Base-by-base conservation (phyloP, 164 flowering plant genomes). In the Kalanchoe fedtschenkoi region DNA sequence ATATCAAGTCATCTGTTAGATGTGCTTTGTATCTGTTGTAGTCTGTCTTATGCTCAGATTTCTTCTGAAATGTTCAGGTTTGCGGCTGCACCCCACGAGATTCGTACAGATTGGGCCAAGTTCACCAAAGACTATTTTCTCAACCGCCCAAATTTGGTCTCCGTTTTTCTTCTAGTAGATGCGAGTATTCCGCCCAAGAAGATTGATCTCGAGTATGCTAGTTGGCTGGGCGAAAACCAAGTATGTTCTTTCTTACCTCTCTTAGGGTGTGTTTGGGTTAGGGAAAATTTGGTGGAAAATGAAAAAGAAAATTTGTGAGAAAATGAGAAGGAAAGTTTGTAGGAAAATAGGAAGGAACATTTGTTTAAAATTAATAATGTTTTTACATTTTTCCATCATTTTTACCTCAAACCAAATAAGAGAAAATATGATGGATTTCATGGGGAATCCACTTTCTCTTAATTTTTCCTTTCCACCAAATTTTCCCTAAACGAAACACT, bases 211-310 rank as follows among this genome's bases (percentile, higher is more conserved):
- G 99, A 95, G 28, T 95, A 91, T 77, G 99, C 97, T 22, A 81
- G 92, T 72, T 95, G 99, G 99, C 77, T 88, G 65, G 97, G 93
- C 33, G 81, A 84, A 69, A 84, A 90, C 72, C 85, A 93, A 92
- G 96, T 90, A 77, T 41, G 10, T 42, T 19, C 8, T 60, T 54
- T 4, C 43, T 37, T 17, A 6, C 10, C 47, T 42, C 2, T 9
- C n/a, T n/a, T n/a, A n/a, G n/a, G n/a, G n/a, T n/a, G n/a, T n/a
- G n/a, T n/a, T n/a, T n/a, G n/a, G n/a, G n/a, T n/a, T n/a, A n/a
- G n/a, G n/a, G n/a, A n/a, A n/a, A n/a, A n/a, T n/a, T n/a, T n/a
- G n/a, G n/a, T n/a, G n/a, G n/a, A n/a, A n/a, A n/a, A n/a, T n/a
- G n/a, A n/a, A n/a, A n/a, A n/a, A n/a, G n/a, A n/a, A n/a, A n/a